Conservation (phyloP, 2,329 filamentous ascomycete species). For the Scedosporium boydii region DNA sequence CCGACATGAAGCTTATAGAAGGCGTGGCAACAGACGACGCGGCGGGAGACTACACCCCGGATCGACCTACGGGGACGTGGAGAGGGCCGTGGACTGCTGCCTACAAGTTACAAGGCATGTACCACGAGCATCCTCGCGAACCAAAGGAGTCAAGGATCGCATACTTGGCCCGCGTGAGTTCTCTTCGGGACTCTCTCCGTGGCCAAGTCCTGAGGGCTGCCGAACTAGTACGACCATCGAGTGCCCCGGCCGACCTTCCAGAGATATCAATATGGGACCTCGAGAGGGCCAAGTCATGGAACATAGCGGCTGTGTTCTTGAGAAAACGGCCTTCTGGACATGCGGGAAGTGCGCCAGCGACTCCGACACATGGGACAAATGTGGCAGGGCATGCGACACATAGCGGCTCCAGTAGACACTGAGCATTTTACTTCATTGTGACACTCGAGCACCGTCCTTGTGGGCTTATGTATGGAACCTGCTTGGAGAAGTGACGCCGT, state of each 20-base stretch:
- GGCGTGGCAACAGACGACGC: neutral
- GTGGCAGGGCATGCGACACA: no score
- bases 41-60: neutral
- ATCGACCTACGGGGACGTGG: neutral
- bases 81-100: neutral
- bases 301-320: neutral
- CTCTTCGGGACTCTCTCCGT: neutral
- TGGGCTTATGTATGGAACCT: no score
- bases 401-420: no score
- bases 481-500: no score
- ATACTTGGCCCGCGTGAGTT: neutral
- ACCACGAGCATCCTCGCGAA: neutral
- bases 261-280: conserved; percentile 1
- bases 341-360: neutral
- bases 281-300: neutral
- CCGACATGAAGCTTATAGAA: neutral
- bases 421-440: no score
- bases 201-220: neutral
- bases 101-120: conserved; percentile 1
- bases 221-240: neutral
- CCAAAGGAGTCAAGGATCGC: conserved; percentile 1
- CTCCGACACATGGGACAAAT: no score
- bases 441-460: no score
- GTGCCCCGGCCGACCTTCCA: neutral
- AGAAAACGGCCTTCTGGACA: neutral